These are phyloP conservation scores for Talaromyces sp. DNA, from an alignment of 2,329 filamentous ascomycete species.

Conservation along the genomic window DNA sequence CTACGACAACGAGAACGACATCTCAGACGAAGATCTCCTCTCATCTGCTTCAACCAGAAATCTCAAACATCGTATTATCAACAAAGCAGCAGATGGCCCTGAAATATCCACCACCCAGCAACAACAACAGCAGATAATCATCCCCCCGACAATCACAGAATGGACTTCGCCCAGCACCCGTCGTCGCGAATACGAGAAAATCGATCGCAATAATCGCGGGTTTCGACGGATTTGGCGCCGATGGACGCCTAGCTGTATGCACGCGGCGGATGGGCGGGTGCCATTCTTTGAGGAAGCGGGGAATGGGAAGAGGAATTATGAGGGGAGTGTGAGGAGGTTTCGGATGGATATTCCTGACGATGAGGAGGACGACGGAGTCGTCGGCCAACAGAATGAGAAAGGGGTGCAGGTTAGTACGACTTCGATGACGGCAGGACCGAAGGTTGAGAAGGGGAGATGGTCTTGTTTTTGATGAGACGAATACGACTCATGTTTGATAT, in stretches of 20 bases:
- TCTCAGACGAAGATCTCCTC: slow-evolving; percentile 13
- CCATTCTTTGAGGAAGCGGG: slow-evolving; percentile 38
- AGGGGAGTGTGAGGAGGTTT: slow-evolving; percentile 43
- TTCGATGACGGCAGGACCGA: background rate
- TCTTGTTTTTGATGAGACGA: slow-evolving; percentile 13
- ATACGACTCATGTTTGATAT: no score
- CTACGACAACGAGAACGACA: slow-evolving; percentile 10
- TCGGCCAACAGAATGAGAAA: background rate
- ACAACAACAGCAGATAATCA: slow-evolving; percentile 21
- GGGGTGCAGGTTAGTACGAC: background rate
- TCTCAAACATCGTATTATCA: background rate
- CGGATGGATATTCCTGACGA: slow-evolving; percentile 41
- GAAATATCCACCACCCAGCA: background rate
- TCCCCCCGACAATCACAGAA: slow-evolving; percentile 40
- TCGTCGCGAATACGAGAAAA: slow-evolving; percentile 49
- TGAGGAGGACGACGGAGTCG: slow-evolving; percentile 6
- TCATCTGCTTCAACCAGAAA: background rate
- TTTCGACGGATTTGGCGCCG: slow-evolving; percentile 40
- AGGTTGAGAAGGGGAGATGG: slow-evolving; percentile 10
- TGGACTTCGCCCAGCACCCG: slow-evolving; percentile 44
- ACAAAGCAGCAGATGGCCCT: background rate
- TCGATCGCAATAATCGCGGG: slow-evolving; percentile 43
- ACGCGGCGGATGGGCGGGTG: slow-evolving; percentile 26
- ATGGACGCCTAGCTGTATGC: slow-evolving; percentile 39
- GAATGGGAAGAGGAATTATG: slow-evolving; percentile 33